Evolutionary conservation across 2,329 filamentous ascomycete species (phyloP).

Genomic region (Fusarium guadeloupense): DNA sequence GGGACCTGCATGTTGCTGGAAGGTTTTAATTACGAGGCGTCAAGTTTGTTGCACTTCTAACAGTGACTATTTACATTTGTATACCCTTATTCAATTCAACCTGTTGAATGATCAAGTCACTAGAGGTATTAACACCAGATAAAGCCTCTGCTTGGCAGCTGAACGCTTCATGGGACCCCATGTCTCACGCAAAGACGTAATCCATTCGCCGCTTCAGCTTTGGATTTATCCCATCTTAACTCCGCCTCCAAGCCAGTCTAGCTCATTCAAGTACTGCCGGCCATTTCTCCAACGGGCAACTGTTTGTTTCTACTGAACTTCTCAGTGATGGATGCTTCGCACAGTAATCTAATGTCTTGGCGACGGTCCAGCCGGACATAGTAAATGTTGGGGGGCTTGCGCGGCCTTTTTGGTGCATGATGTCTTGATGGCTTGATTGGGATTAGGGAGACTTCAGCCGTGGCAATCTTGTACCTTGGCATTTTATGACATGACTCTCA

Average conservation of each 20-base stretch:
- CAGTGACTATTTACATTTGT: no score
- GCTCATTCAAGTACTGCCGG: conserved; percentile 3
- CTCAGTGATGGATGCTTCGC: not conserved
- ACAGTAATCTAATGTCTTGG: conserved; percentile 12
- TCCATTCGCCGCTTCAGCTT: conserved; percentile 15
- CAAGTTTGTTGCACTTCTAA: no score
- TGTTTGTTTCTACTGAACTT: not conserved
- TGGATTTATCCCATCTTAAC: not conserved
- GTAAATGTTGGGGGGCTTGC: conserved; percentile 5
- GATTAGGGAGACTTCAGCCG: conserved; percentile 7
- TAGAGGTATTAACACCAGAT: no score
- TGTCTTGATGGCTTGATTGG: conserved; percentile 22
- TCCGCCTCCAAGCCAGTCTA: conserved; percentile 20
- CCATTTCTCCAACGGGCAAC: conserved; percentile 3
- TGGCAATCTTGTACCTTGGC: conserved; percentile 7
- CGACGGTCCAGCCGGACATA: conserved; percentile 1
- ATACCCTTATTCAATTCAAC: not conserved
- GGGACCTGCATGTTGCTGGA: conserved; percentile 17
- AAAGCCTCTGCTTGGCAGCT: not conserved
- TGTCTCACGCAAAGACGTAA: conserved; percentile 11
- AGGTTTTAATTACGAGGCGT: not conserved
- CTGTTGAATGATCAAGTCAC: not conserved
- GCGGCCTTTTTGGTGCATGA: conserved; percentile 17
- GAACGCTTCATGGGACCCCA: not conserved
- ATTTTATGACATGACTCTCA: not conserved